Percentiles rank a stretch among this genome's conserved stretches.
phyloP scores from a whole-genome alignment of 441 rosid genomes.

The California macrophylla region DNA sequence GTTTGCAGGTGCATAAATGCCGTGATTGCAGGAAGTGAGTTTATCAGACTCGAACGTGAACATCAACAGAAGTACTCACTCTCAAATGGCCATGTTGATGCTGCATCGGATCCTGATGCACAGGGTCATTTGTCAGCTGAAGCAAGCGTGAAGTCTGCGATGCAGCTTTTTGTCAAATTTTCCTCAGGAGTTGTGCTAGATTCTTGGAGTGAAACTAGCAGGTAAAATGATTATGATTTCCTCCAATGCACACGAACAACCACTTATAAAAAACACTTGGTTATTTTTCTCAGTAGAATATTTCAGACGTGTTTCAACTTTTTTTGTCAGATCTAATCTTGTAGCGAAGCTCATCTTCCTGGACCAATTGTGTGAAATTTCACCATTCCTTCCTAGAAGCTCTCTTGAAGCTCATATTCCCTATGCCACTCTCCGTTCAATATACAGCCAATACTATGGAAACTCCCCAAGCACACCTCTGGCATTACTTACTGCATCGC shows the following conservation, averaged over 20 bases:
- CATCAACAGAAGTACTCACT: constrained; percentile 61
- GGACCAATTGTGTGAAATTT: constrained; percentile 88
- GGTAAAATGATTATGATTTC: constrained; percentile 33
- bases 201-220: constrained; percentile 76
- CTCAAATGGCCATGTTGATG: constrained; percentile 60
- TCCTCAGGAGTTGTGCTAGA: constrained; percentile 77
- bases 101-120: constrained; percentile 57
- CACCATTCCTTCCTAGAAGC: constrained; percentile 87
- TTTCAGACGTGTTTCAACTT: not conserved
- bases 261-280: not conserved
- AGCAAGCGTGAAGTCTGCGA: constrained; percentile 83
- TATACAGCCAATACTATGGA: constrained; percentile 80
- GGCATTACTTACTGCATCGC: constrained; percentile 46
- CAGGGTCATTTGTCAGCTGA: constrained; percentile 64
- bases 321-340: constrained; percentile 62
- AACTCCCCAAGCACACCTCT: constrained; percentile 65
- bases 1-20: constrained; percentile 77
- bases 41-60: constrained; percentile 74
- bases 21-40: constrained; percentile 87
- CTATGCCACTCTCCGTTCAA: constrained; percentile 72
- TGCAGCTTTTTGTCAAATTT: constrained; percentile 85
- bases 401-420: constrained; percentile 78
- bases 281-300: not conserved
- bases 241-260: not conserved
- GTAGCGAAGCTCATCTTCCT: constrained; percentile 90